phyloP scores from a whole-genome alignment of 1,284 basidiomycete genomes.

The Puccinia triticina region DNA sequence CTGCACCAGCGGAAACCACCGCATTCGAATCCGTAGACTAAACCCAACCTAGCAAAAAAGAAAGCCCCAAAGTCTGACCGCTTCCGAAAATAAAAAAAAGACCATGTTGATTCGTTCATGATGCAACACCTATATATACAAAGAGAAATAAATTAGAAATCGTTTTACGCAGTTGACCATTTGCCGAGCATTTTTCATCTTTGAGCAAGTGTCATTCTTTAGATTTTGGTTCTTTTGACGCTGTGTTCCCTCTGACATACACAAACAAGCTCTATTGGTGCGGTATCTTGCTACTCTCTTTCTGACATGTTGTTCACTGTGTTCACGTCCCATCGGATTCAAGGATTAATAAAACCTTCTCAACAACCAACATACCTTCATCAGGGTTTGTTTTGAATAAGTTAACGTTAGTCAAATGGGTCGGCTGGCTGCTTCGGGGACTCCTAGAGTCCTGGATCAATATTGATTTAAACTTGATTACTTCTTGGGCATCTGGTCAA shows the following conservation, averaged over 20 bases:
- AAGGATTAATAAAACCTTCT: background rate
- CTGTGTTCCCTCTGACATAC: background rate
- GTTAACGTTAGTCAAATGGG: no score
- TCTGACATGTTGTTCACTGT: background rate
- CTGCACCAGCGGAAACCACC: slow-evolving; percentile 25
- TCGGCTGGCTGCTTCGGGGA: no score
- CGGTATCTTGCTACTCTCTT: background rate
- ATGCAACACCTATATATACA: slow-evolving; percentile 17
- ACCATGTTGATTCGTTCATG: slow-evolving; percentile 26
- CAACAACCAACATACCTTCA: background rate
- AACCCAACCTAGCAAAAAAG: background rate
- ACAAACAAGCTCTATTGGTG: background rate
- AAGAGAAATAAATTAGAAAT: slow-evolving; percentile 26
- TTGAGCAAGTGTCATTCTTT: background rate
- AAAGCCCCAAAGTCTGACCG: background rate
- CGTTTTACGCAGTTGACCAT: background rate
- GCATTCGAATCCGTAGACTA: slow-evolving; percentile 51
- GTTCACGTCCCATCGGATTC: background rate
- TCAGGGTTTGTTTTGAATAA: background rate
- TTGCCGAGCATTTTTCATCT: slow-evolving; percentile 2
- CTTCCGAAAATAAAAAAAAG: slow-evolving; percentile 16
- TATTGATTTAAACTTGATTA: background rate
- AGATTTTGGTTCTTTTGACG: background rate
- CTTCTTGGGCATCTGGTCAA: background rate
- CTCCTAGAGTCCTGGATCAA: no score